Conservation (phyloP, 768 basidiomycete genomes). For the Pulveroboletus sp. region DNA sequence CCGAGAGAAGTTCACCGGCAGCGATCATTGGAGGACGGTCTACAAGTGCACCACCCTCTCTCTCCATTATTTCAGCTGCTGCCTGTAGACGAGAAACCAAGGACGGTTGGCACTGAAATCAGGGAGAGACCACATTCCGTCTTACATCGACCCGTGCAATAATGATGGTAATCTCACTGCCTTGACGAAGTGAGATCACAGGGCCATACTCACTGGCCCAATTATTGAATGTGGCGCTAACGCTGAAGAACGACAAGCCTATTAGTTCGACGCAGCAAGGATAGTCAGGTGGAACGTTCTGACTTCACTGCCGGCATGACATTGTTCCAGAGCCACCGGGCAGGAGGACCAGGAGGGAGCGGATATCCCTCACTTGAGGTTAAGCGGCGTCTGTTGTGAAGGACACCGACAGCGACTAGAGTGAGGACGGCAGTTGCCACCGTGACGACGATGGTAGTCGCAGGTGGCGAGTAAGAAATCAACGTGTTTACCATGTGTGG, state of each 20-base stretch:
- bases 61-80: conserved; percentile 50
- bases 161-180: too few relatives aligned
- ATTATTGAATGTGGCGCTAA: conserved; percentile 33
- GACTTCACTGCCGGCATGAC: conserved; percentile 8
- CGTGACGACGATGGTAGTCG: not conserved
- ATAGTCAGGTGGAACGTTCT: not conserved
- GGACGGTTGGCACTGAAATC: too few relatives aligned
- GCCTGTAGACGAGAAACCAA: conserved; percentile 31
- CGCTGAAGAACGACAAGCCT: not conserved
- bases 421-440: not conserved
- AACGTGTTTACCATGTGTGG: not conserved
- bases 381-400: not conserved
- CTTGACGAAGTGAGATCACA: too few relatives aligned
- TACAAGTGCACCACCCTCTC: too few relatives aligned
- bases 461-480: not conserved
- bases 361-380: conserved; percentile 6
- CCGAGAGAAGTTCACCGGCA: too few relatives aligned
- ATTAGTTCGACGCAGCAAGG: not conserved
- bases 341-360: conserved; percentile 18
- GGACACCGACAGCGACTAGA: not conserved
- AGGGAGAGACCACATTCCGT: not conserved
- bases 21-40: too few relatives aligned
- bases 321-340: conserved; percentile 4
- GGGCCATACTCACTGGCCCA: too few relatives aligned
- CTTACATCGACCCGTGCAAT: conserved; percentile 1